Conservation (phyloP, 2,329 filamentous ascomycete genomes). For the Remersonia thermophila region DNA sequence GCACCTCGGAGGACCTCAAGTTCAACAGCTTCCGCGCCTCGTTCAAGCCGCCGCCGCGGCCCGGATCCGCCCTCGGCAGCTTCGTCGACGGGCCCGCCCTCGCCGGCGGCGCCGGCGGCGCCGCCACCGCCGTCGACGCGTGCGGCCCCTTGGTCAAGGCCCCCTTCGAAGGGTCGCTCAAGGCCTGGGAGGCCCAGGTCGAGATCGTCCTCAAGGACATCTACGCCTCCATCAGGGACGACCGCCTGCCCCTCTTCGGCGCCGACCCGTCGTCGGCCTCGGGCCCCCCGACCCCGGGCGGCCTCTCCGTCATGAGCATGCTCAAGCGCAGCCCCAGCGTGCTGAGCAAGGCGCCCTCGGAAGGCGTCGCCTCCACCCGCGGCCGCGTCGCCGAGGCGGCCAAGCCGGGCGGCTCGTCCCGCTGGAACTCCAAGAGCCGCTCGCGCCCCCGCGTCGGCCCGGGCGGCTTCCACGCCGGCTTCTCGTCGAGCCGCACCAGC, state of each 20-base stretch:
- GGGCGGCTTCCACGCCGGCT: slow-evolving; percentile 63
- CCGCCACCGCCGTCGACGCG: slow-evolving; percentile 31
- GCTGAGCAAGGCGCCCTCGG: slow-evolving; percentile 84
- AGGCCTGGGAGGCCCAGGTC: slow-evolving; percentile 78
- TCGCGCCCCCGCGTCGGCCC: slow-evolving; percentile 65
- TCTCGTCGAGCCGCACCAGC: slow-evolving; percentile 86
- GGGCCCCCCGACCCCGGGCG: slow-evolving; percentile 39
- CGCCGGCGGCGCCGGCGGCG: slow-evolving; percentile 26
- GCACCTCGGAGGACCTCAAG: slow-evolving; percentile 26
- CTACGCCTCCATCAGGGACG: slow-evolving; percentile 77
- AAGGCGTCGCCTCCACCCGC: slow-evolving; percentile 55
- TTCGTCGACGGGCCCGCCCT: slow-evolving; percentile 26
- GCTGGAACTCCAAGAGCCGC: slow-evolving; percentile 78
- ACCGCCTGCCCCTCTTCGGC: slow-evolving; percentile 77
- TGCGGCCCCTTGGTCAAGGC: slow-evolving; percentile 67
- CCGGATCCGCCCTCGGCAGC: slow-evolving; percentile 30
- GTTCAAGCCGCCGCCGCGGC: slow-evolving; percentile 37
- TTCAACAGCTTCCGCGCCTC: slow-evolving; percentile 33
- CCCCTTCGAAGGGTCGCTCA: slow-evolving; percentile 61
- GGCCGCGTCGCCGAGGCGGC: slow-evolving; percentile 54
- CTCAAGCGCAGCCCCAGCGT: slow-evolving; percentile 82
- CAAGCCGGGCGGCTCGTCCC: slow-evolving; percentile 40
- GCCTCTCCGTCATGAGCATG: slow-evolving; percentile 62
- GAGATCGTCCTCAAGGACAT: slow-evolving; percentile 88
- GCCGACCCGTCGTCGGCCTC: slow-evolving; percentile 33